Evolutionary conservation across 1,284 basidiomycete genomes (phyloP).

Genomic region (Cutaneotrichosporon dermatis): DNA sequence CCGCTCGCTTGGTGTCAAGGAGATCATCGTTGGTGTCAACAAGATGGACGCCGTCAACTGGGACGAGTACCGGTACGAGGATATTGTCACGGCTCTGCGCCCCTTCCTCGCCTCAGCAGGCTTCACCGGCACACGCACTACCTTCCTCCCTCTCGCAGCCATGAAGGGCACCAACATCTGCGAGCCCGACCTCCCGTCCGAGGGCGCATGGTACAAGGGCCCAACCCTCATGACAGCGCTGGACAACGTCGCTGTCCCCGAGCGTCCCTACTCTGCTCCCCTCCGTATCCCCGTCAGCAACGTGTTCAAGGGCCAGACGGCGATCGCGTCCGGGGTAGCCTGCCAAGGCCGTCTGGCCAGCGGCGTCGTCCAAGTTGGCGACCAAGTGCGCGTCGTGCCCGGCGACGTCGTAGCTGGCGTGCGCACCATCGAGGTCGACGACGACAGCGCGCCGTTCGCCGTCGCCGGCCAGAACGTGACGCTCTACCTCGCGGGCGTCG

Average conservation of each 20-base stretch:
- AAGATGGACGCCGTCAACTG: slow-evolving; percentile 89
- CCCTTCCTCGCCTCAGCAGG: slow-evolving; percentile 85
- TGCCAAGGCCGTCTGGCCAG: slow-evolving; percentile 82
- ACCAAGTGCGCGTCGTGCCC: slow-evolving; percentile 76
- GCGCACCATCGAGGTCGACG: slow-evolving; percentile 79
- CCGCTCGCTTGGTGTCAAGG: slow-evolving; percentile 87
- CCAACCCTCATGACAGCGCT: slow-evolving; percentile 78
- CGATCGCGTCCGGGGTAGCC: slow-evolving; percentile 64
- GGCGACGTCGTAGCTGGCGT: slow-evolving; percentile 86
- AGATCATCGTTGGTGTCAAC: slow-evolving; percentile 89
- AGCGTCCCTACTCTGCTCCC: slow-evolving; percentile 69
- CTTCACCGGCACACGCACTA: slow-evolving; percentile 71
- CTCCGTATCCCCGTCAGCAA: slow-evolving; percentile 88
- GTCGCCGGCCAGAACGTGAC: slow-evolving; percentile 86
- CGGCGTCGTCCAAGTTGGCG: slow-evolving; percentile 88
- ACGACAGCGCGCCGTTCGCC: slow-evolving; percentile 75
- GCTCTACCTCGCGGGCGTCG: slow-evolving; percentile 76
- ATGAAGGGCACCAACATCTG: slow-evolving; percentile 79
- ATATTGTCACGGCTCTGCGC: slow-evolving; percentile 68
- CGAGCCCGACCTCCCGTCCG: slow-evolving; percentile 36
- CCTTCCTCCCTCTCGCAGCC: slow-evolving; percentile 84
- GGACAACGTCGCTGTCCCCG: slow-evolving; percentile 75
- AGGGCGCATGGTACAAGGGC: slow-evolving; percentile 71
- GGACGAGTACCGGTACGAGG: slow-evolving; percentile 75
- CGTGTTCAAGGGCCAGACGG: slow-evolving; percentile 84